phyloP scores from a whole-genome alignment of 345 rosid genomes.

The Salix udensis region DNA sequence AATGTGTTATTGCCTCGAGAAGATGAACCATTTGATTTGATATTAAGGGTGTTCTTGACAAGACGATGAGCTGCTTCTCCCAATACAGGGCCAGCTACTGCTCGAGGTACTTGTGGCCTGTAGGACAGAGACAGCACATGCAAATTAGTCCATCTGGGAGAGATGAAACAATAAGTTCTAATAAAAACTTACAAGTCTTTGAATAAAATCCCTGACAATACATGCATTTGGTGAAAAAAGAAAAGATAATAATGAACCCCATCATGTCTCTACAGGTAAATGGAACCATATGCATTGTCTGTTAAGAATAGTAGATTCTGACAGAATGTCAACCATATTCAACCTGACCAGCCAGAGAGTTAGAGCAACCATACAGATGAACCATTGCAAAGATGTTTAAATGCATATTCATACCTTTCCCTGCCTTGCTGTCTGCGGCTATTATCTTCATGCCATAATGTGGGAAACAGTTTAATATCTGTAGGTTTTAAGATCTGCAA shows the following conservation, averaged over 20 bases:
- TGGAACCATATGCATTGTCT: background rate
- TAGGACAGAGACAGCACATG: constrained; percentile 13
- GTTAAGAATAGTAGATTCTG: background rate
- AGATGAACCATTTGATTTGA: constrained; percentile 54
- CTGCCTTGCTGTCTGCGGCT: constrained; percentile 70
- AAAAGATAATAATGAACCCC: background rate
- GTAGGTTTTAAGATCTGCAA: constrained; percentile 62
- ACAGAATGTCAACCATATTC: background rate
- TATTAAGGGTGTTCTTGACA: constrained; percentile 80
- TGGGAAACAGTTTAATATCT: constrained; percentile 81
- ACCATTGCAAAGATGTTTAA: background rate
- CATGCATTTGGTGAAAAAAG: background rate
- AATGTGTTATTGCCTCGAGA: constrained; percentile 42
- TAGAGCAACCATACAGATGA: background rate
- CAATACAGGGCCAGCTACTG: constrained; percentile 60
- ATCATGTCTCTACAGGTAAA: background rate
- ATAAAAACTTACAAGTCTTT: background rate
- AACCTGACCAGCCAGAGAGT: background rate
- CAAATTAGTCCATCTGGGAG: background rate
- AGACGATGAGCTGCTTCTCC: constrained; percentile 99
- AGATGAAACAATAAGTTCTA: background rate
- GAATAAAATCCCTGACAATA: background rate
- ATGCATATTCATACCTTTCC: constrained; percentile 56
- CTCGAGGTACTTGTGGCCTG: constrained; percentile 85
- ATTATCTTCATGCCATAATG: constrained; percentile 91